These are phyloP conservation scores for Cerrena zonata DNA, from an alignment of 1,284 basidiomycete species.

Conservation along the genomic window DNA sequence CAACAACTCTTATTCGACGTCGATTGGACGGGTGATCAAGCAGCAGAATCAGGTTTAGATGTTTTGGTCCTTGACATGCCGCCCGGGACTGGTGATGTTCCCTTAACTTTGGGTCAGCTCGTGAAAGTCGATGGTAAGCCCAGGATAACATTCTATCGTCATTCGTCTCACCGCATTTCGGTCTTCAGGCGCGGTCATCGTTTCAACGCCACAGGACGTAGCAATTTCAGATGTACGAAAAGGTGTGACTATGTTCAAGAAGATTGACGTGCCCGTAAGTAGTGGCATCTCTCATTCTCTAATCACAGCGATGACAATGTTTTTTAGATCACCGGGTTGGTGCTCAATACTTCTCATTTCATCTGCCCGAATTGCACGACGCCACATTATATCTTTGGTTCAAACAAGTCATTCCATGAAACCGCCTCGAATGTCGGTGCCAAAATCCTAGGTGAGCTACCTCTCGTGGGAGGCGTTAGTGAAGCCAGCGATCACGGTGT, in stretches of 20 bases:
- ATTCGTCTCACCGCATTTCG: neutral
- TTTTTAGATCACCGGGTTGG: conserved; percentile 74
- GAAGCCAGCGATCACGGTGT: conserved; percentile 70
- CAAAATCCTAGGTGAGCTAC: conserved; percentile 78
- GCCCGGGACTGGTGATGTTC: conserved; percentile 95
- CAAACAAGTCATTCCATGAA: conserved; percentile 57
- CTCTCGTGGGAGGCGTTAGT: conserved; percentile 76
- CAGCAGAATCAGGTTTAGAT: conserved; percentile 56
- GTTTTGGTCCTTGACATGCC: conserved; percentile 94
- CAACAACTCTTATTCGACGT: conserved; percentile 96
- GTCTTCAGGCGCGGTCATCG: conserved; percentile 73
- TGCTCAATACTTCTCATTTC: conserved; percentile 90
- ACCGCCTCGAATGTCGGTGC: conserved; percentile 60
- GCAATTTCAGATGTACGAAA: conserved; percentile 89
- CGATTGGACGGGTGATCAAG: conserved; percentile 67
- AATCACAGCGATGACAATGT: neutral
- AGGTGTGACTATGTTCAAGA: conserved; percentile 89
- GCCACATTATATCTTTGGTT: conserved; percentile 77
- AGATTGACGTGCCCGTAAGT: conserved; percentile 81
- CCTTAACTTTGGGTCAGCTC: conserved; percentile 86
- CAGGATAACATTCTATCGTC: conserved; percentile 1
- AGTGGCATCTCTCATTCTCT: neutral
- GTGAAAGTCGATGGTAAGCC: conserved; percentile 77
- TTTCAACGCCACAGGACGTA: conserved; percentile 94
- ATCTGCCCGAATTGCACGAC: conserved; percentile 74